Evolutionary conservation across 768 basidiomycete genomes (phyloP).

Genomic region (Tulasnella sp.): DNA sequence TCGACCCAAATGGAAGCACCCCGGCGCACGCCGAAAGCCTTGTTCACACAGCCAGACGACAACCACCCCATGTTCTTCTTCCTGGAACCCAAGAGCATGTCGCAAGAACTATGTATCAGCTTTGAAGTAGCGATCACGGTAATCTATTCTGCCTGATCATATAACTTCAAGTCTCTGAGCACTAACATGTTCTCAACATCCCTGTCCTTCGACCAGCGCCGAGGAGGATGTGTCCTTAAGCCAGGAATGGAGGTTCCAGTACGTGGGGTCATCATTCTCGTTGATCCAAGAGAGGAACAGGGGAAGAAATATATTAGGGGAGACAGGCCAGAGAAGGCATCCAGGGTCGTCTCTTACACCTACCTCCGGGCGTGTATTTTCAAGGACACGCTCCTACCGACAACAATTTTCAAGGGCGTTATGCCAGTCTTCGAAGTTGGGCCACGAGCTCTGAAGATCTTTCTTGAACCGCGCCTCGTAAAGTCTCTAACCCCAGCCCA

Average conservation of each 20-base stretch:
- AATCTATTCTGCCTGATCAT: not conserved
- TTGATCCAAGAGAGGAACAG: not conserved
- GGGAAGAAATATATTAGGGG: not conserved
- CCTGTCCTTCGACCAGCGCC: not conserved
- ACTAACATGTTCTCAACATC: not conserved
- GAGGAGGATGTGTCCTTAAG: not conserved
- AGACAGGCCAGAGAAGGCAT: not conserved
- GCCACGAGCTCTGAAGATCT: not conserved
- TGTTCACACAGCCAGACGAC: slow-evolving; percentile 3
- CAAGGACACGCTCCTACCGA: not conserved
- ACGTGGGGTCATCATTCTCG: slow-evolving; percentile 8
- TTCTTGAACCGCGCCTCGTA: not conserved
- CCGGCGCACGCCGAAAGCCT: not conserved
- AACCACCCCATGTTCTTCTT: slow-evolving; percentile 11
- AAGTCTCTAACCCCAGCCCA: not conserved
- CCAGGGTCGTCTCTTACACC: slow-evolving; percentile 8
- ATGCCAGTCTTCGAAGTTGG: slow-evolving; percentile 7
- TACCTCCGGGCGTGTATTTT: slow-evolving; percentile 8
- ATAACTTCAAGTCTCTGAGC: not conserved
- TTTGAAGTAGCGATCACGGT: slow-evolving; percentile 4
- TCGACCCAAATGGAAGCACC: not conserved
- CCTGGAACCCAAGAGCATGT: not conserved
- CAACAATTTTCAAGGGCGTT: not conserved
- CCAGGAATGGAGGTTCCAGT: not conserved
- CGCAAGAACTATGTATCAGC: not conserved